Base-by-base conservation (phyloP, 352 stramenopile genomes). In the Pythium sp. region DNA sequence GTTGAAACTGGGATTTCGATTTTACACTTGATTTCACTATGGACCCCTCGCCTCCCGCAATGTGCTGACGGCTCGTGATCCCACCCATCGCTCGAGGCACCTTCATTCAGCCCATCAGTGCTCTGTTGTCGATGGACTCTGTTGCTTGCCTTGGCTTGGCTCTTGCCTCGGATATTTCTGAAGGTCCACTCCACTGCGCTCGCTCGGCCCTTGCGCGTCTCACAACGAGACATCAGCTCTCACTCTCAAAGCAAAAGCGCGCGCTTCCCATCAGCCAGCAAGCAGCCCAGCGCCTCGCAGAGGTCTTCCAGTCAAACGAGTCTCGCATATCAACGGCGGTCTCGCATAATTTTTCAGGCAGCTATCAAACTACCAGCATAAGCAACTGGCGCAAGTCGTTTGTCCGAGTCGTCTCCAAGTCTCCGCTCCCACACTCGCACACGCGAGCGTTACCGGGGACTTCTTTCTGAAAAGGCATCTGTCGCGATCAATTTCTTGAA, bases 401-500 rank as follows among this genome's bases (percentile, higher is more conserved):
- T 0, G 9, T 5, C 9, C 9, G 36, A 41, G 36, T 41, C 36
- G 36, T 41, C 36, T 41, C 36, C 8, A 9, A 41, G 36, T 41
- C 36, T 41, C 36, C 6, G 36, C 36, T 15, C 11, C 11, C 24
- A 57, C 26, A 4, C 28, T 32, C n/a, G n/a, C 28, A 32, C 15
- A 26, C 5, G 24, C 24, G 51, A 22, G 51, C 51, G 51, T 58
- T 58, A 49, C 41, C n/a, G 14, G 41, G 38, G 7, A 0, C 24
- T 43, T 58, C 28, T 26, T 60, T 60, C 54, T 60, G 22, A n/a
- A n/a, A 34, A 24, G 28, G 54, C 54, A 60, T 60, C 54, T 60
- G 54, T 18, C 18, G 54, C 3, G 18, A 15, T 14, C 54, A 18
- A 60, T 43, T 60, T 43, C 28, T 60, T 60, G 54, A 60, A 60